Evolutionary conservation across 2,329 filamentous ascomycete species (phyloP).

Genomic region (Tolypocladium nubicola): DNA sequence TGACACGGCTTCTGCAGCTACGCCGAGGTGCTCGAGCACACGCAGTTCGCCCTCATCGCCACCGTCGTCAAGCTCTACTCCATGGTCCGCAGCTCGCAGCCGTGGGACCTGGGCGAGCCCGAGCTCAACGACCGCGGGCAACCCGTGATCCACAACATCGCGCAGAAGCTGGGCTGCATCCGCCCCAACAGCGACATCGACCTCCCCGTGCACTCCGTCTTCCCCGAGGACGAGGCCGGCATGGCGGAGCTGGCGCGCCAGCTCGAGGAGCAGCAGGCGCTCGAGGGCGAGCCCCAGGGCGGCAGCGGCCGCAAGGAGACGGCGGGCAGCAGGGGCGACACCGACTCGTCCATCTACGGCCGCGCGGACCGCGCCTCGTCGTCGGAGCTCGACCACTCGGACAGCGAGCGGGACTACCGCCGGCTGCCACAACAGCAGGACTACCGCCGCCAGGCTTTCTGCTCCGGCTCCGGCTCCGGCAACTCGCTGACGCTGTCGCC

Average conservation of each 20-base stretch:
- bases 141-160: slow-evolving; percentile 55
- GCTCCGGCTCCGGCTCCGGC: slow-evolving; percentile 15
- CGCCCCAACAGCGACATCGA: slow-evolving; percentile 51
- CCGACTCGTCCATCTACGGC: slow-evolving; percentile 3
- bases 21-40: slow-evolving; percentile 55
- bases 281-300: slow-evolving; percentile 5
- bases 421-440: slow-evolving; percentile 24
- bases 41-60: slow-evolving; percentile 52
- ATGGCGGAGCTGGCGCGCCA: slow-evolving; percentile 45
- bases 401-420: slow-evolving; percentile 31
- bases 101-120: slow-evolving; percentile 53
- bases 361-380: slow-evolving; percentile 37
- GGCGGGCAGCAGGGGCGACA: slow-evolving; percentile 9
- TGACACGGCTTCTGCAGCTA: slow-evolving; percentile 30
- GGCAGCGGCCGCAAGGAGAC: slow-evolving; percentile 24
- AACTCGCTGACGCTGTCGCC: slow-evolving; percentile 41
- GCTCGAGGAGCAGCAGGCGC: slow-evolving; percentile 32
- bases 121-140: slow-evolving; percentile 52
- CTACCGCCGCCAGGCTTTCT: slow-evolving; percentile 39
- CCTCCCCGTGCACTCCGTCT: slow-evolving; percentile 45
- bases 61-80: slow-evolving; percentile 56
- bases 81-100: slow-evolving; percentile 48
- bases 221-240: slow-evolving; percentile 51
- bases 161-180: slow-evolving; percentile 53
- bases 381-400: slow-evolving; percentile 44